A percentile compares a stretch with the other conserved stretches of the same genome.
These are phyloP conservation scores for Aspergillus pseudoviridinutans DNA, from an alignment of 2,329 filamentous ascomycete species.

Conservation along the genomic window DNA sequence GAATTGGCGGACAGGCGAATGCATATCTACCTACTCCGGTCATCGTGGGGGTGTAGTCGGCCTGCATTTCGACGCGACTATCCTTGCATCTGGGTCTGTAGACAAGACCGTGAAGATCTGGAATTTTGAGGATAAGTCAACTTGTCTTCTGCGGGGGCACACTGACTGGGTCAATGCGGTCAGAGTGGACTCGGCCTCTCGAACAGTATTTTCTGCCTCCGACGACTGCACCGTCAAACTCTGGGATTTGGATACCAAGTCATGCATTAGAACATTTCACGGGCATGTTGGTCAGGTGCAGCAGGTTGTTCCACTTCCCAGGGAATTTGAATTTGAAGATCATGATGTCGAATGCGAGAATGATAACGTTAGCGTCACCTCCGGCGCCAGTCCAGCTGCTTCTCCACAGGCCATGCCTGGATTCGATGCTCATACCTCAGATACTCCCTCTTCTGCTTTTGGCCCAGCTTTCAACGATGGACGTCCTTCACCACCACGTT, in stretches of 20 bases:
- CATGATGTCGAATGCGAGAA: conserved; percentile 57
- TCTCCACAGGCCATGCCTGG: conserved; percentile 22
- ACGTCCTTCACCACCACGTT: conserved; percentile 74
- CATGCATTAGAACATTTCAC: conserved; percentile 72
- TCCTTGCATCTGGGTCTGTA: conserved; percentile 82
- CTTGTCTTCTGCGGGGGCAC: conserved; percentile 77
- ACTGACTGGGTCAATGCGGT: conserved; percentile 97
- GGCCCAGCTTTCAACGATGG: conserved; percentile 59
- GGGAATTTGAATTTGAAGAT: conserved; percentile 86
- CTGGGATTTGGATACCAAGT: conserved; percentile 84
- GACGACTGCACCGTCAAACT: conserved; percentile 89
- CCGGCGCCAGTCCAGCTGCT: conserved; percentile 25
- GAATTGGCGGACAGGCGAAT: conserved; percentile 93
- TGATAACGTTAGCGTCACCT: conserved; percentile 42
- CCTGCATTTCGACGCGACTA: conserved; percentile 79
- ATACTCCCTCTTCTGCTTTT: conserved; percentile 52
- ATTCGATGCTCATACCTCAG: conserved; percentile 20
- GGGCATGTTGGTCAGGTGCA: conserved; percentile 96
- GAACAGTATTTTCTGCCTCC: conserved; percentile 86
- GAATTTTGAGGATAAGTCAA: conserved; percentile 81
- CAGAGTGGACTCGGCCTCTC: conserved; percentile 73
- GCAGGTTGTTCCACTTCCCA: conserved; percentile 77
- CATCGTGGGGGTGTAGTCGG: conserved; percentile 81
- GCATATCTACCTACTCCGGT: conserved; percentile 73
- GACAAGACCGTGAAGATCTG: conserved; percentile 90